Evolutionary conservation across 805 yeast species (phyloP).

Genomic region (Grigorovia transvaalensis): DNA sequence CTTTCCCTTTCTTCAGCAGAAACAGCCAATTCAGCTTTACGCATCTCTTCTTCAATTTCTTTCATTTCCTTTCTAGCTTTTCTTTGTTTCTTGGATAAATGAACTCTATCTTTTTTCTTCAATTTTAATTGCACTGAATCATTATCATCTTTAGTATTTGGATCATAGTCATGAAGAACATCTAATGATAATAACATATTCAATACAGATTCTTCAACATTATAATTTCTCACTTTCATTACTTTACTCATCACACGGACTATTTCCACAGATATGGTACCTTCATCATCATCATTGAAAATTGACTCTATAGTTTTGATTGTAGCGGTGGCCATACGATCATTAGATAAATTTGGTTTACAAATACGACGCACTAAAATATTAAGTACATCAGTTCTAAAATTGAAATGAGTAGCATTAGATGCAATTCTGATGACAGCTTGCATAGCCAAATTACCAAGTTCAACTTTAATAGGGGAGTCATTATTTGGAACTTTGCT

Average conservation of each 20-base stretch:
- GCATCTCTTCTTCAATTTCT: conserved; percentile 80
- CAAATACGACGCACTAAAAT: conserved; percentile 59
- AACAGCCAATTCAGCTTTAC: conserved; percentile 76
- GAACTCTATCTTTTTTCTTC: conserved; percentile 81
- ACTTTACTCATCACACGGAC: conserved; percentile 60
- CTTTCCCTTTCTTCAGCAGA: conserved; percentile 81
- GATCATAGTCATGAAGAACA: conserved; percentile 62
- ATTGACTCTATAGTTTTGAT: conserved; percentile 57
- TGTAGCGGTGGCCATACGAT: conserved; percentile 45
- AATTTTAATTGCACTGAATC: conserved; percentile 36
- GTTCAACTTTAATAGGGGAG: conserved; percentile 19
- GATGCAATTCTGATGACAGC: conserved; percentile 72
- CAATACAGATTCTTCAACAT: conserved; percentile 75
- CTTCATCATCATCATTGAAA: conserved; percentile 71
- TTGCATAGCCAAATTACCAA: conserved; percentile 51
- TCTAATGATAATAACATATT: conserved; percentile 61
- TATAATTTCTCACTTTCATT: conserved; percentile 59
- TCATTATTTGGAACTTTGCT: conserved; percentile 31
- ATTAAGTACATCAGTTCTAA: conserved; percentile 60
- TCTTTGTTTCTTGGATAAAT: conserved; percentile 80
- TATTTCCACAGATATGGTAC: conserved; percentile 69
- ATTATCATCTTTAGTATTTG: conserved; percentile 42
- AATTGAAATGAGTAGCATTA: conserved; percentile 70
- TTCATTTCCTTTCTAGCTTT: conserved; percentile 81
- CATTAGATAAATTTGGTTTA: conserved; percentile 39